Conservation (phyloP, 2,329 filamentous ascomycete genomes). For the Lecanicillium sp. region DNA sequence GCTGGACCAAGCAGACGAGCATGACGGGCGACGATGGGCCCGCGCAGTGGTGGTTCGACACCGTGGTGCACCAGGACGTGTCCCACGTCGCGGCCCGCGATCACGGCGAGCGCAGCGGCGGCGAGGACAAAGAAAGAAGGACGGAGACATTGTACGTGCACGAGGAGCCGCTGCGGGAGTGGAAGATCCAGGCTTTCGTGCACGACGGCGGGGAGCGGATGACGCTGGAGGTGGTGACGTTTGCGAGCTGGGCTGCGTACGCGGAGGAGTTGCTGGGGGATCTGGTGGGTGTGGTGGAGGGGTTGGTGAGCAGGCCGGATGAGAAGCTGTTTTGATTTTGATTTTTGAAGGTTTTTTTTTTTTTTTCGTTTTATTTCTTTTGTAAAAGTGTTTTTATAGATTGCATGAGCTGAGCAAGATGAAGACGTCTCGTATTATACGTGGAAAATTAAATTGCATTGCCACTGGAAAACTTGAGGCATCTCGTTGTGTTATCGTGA, state of each 20-base stretch:
- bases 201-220: slow-evolving; percentile 37
- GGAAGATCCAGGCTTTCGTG: slow-evolving; percentile 57
- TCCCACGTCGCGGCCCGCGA: slow-evolving; percentile 50
- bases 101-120: slow-evolving; percentile 31
- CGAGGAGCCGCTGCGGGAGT: slow-evolving; percentile 48
- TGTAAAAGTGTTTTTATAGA: not conserved
- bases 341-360: not conserved
- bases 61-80: slow-evolving; percentile 54
- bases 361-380: not conserved
- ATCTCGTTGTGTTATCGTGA: not conserved
- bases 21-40: slow-evolving; percentile 16
- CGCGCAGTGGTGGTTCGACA: slow-evolving; percentile 42
- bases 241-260: slow-evolving; percentile 47
- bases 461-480: no score
- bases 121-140: not conserved
- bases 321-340: slow-evolving; percentile 17
- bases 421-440: no score
- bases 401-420: no score
- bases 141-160: slow-evolving; percentile 53
- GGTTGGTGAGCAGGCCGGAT: slow-evolving; percentile 32
- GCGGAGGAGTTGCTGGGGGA: slow-evolving; percentile 47
- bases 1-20: slow-evolving; percentile 29
- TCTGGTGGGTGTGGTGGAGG: slow-evolving; percentile 35
- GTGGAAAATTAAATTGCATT: no score
- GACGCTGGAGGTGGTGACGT: slow-evolving; percentile 55